Evolutionary conservation across 768 basidiomycete genomes (phyloP), one percentile per base, ranked within the genome.

Genomic region (Rhodotorula paludigena): DNA sequence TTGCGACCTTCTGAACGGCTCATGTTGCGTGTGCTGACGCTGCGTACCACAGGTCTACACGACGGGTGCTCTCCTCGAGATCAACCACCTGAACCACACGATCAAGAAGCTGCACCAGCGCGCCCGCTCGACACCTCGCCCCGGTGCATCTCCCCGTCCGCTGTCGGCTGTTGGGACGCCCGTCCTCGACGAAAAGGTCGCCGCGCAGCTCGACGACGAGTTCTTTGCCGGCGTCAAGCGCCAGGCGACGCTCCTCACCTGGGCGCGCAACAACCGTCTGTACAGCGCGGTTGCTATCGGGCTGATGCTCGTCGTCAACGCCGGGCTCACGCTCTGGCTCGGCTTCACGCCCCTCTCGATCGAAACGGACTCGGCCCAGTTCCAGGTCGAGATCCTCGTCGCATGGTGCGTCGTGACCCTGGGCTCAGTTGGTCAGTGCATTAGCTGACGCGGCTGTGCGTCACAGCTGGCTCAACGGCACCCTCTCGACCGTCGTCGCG

Each of bases 11-110:
- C n/a, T n/a, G n/a, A n/a, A n/a, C n/a, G n/a, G n/a, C n/a, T n/a
- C n/a, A n/a, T n/a, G n/a, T n/a, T n/a, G n/a, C n/a, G n/a, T n/a
- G n/a, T n/a, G n/a, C n/a, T n/a, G n/a, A n/a, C n/a, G n/a, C n/a
- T n/a, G n/a, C n/a, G n/a, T n/a, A n/a, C n/a, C n/a, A 20, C 51
- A 66, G 69, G n/a, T 60, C 39, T 71, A 71, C 57, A 16, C 63
- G 18, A n/a, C 47, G 42, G 69, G 60, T 28, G 57, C 65, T 2
- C 44, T 5, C 2, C 65, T 61, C 57, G 66, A 68, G 36, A 39
- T 67, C 20, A 5, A 44, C 1, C 64, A 66, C 21, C 56, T 70
- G 25, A 14, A 11, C 21, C 9, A 3, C 2, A 52, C 60, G 44
- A 45, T 45, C 44, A 10, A n/a, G 23, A 45, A 8, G 44, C 44